Evolutionary conservation across 2,329 filamentous ascomycete genomes (phyloP), one percentile per base, ranked within the genome.

Genomic region (Colletotrichum tabaci): DNA sequence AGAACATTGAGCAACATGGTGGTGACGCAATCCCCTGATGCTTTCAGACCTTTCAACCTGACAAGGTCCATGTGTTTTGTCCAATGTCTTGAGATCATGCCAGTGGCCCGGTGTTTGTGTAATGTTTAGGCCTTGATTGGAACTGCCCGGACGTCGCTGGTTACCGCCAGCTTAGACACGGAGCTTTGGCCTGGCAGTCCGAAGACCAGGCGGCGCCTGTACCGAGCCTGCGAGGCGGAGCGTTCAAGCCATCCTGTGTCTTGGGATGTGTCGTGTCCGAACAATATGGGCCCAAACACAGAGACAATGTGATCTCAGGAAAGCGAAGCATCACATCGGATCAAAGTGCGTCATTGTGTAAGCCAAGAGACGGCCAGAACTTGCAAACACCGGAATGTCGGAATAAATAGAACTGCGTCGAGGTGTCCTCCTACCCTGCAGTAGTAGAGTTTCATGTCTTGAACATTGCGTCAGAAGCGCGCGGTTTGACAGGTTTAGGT

Each of bases 371-470:
- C 42, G 16, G 21, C 44, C 55, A 62, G 23, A 60, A 23, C 46
- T 60, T 64, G 65, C 26, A 30, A 30, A 30, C 26, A 30, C 26
- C 58, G 40, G 58, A 60, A 68, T 18, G 57, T 63, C 64, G 42
- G 65, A 62, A 57, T 67, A 18, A 49, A 13, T 10, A 44, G 63
- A 61, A 35, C 18, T 44, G 52, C 2, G 16, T 62, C 16, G 47
- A n/a, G 23, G 44, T 26, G 44, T 35, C 21, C 50, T 30, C 44
- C 57, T 53, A 44, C 44, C 57, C 16, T 57, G 64, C 68, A 71
- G 68, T 63, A 63, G 55, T 46, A 64, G 40, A 44, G 68, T 71
- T 71, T 71, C 65, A 71, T 42, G 52, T 71, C 63, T 42, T 49
- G 67, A 30, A 71, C 55, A 60, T 68, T 57, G 68, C 68, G 68